Conservation (phyloP, 2,329 filamentous ascomycete species). For the Neopestalotiopsis clavispora region DNA sequence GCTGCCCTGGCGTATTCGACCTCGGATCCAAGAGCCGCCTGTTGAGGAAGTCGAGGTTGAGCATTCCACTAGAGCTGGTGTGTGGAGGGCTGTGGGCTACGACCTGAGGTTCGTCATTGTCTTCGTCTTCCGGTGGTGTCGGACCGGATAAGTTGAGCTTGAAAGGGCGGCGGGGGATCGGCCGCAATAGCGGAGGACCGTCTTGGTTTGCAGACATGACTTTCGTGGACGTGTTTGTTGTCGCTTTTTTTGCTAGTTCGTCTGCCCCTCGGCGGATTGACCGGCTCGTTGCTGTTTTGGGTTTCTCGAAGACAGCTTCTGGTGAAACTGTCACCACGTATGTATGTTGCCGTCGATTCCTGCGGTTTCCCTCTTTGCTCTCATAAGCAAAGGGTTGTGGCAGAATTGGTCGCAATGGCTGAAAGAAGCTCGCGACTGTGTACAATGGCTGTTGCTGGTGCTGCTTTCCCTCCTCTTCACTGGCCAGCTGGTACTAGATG, state of each 20-base stretch:
- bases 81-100: slow-evolving; percentile 38
- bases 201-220: slow-evolving; percentile 4
- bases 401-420: background rate
- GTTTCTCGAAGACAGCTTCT: background rate
- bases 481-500: background rate
- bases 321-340: background rate
- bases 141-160: slow-evolving; percentile 57
- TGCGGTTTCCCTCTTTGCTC: background rate
- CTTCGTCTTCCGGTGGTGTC: slow-evolving; percentile 47
- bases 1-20: slow-evolving; percentile 22
- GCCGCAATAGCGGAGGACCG: slow-evolving; percentile 65
- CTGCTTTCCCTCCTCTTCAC: background rate
- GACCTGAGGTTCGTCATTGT: slow-evolving; percentile 35
- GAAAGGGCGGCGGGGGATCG: slow-evolving; percentile 75
- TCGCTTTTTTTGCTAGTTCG: background rate
- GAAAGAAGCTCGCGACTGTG: background rate
- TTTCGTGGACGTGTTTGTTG: background rate
- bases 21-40: slow-evolving; percentile 33
- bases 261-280: background rate
- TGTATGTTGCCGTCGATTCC: background rate
- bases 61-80: slow-evolving; percentile 56
- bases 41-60: slow-evolving; percentile 42
- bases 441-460: background rate
- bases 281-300: slow-evolving; percentile 3
- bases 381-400: background rate